Evolutionary conservation across 2,329 filamentous ascomycete genomes (phyloP), one percentile per base, ranked within the genome.

Genomic region (Venturia carpophila): DNA sequence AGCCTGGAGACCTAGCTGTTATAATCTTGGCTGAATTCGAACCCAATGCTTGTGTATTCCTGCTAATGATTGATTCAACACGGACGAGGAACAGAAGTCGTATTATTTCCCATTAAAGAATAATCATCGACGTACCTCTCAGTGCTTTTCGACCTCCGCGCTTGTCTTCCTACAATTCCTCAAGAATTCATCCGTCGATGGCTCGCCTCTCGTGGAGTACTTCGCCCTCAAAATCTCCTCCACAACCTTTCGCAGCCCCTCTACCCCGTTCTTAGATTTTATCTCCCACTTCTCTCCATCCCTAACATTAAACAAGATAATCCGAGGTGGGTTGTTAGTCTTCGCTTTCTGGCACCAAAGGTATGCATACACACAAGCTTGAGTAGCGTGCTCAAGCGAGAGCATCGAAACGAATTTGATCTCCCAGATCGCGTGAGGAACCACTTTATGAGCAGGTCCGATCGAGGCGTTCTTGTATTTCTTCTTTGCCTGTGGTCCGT

Each of bases 241-340:
- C 1, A 52, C 47, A 11, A 52, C 10, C 21, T 11, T 27, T 11
- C 24, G 9, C n/a, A 52, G 27, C 10, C 6, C 21, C 4, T 52
- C 52, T 13, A 67, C 47, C 27, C 66, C 66, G 24, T 60, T 42
- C 4, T 47, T 34, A 45, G 66, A 64, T 42, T 47, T 60, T 62
- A 67, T 67, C 21, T 67, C 64, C 66, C 66, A 64, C 55, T 64
- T 67, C 21, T 64, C 43, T 43, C 66, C 66, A 34, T 67, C 64
- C 15, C 64, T 64, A 30, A 67, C 64, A 21, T 67, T 67, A 39
- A 66, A 67, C n/a, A 67, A 43, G 24, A 67, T 62, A 42, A 67
- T 66, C 47, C 39, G 60, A 30, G 66, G 64, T 56, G 62, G 64
- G 3, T 13, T 45, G 13, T 58, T n/a, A 55, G 55, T 55, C 17